Percentiles rank a stretch among this genome's conserved stretches.
phyloP scores from a whole-genome alignment of 164 flowering plant genomes.

The Euptelea pleiosperma region DNA sequence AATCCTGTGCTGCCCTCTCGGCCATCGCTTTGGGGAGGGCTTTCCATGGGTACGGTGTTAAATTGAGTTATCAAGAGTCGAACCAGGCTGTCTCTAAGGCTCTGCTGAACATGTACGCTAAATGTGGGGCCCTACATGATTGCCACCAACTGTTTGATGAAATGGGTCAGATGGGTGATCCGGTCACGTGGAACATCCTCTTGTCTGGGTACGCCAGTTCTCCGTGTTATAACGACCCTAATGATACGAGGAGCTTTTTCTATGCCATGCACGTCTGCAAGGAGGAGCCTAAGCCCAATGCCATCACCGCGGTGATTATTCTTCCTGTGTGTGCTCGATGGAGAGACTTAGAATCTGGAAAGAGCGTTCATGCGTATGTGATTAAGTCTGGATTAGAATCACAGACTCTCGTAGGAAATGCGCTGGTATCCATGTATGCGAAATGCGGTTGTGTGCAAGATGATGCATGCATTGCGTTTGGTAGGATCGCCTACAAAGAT shows the following conservation, averaged over 20 bases:
- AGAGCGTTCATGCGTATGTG: conserved; percentile 48
- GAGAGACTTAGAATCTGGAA: conserved; percentile 38
- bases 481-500: conserved; percentile 46
- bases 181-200: conserved; percentile 70
- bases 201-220: conserved; percentile 55
- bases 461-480: conserved; percentile 50
- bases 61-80: conserved; percentile 40
- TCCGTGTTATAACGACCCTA: conserved; percentile 17
- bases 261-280: conserved; percentile 32
- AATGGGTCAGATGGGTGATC: conserved; percentile 33
- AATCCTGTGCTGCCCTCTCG: conserved; percentile 52
- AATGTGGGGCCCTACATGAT: conserved; percentile 45
- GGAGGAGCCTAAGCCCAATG: conserved; percentile 43
- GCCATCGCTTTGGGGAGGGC: conserved; percentile 41
- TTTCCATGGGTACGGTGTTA: conserved; percentile 50
- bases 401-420: conserved; percentile 69
- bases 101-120: conserved; percentile 80
- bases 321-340: conserved; percentile 61
- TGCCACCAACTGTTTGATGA: conserved; percentile 43
- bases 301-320: conserved; percentile 54
- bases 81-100: conserved; percentile 47
- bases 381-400: conserved; percentile 58
- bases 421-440: conserved; percentile 71
- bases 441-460: conserved; percentile 40
- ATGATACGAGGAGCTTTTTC: conserved; percentile 42